Evolutionary conservation across 208 protist species (phyloP), one percentile per base, ranked within the genome.

Genomic region (Leishmania guyanensis): DNA sequence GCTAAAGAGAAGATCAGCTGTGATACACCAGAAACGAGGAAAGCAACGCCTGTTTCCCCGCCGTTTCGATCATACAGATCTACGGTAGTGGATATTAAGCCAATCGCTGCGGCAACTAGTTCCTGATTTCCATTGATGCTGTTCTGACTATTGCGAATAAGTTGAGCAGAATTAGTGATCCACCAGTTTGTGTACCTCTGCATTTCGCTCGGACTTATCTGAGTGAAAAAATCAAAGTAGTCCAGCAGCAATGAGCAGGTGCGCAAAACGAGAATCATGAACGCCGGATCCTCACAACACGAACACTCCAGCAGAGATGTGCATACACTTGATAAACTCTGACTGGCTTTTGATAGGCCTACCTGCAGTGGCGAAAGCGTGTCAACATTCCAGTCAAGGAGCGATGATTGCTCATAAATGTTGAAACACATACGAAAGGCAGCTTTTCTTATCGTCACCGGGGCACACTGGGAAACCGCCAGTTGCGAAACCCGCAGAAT

Each of bases 341-440:
- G 84, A 82, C 93, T 94, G 22, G 90, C 91, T 64, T 82, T 89
- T 22, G 89, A 86, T 3, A 97, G 73, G 20, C 94, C 94, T 36
- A 88, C 79, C 78, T 97, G 94, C 51, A 96, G 79, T 33, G 92
- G 91, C 46, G 92, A 96, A 43, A 96, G 81, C 17, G 83, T 82
- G 10, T 93, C 91, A 9, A 97, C 91, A 81, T 96, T 92, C 93
- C 94, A 97, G 69, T 97, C 93, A 46, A 97, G 86, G n/a, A 89
- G 58, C 10, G 92, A 86, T n/a, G 88, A 85, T 71, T 94, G 92
- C 80, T 97, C 92, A 80, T 96, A 97, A 53, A 92, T 89, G 69
- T 95, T 94, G 80, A 87, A 95, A 75, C 93, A 95, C 93, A 97
- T 96, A 43, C 91, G 86, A 84, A 97, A 97, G 33, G 88, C 93